A percentile compares a stretch with the other conserved stretches of the same genome.
These are phyloP conservation scores for Phascolomyces articulosus DNA, from an alignment of 371 early-diverging fungal species.

Conservation along the genomic window DNA sequence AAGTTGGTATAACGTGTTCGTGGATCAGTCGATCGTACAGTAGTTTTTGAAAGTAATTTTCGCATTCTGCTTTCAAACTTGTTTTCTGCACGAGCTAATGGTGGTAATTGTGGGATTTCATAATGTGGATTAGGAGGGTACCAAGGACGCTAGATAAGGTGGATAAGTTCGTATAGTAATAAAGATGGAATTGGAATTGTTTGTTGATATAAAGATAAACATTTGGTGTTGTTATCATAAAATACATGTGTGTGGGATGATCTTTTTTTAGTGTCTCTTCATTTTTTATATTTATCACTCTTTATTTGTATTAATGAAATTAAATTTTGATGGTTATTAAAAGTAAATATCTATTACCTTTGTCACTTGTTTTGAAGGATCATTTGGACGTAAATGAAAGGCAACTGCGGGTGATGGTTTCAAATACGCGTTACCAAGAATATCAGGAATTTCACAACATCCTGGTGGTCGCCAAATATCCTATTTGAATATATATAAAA, in stretches of 20 bases:
- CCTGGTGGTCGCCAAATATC: slow-evolving; percentile 37
- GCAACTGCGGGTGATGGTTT: slow-evolving; percentile 44
- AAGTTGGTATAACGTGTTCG: slow-evolving; percentile 40
- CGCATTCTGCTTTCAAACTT: slow-evolving; percentile 44
- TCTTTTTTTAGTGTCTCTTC: slow-evolving; percentile 5
- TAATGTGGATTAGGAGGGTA: slow-evolving; percentile 48
- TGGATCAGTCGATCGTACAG: slow-evolving; percentile 42
- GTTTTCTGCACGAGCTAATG: slow-evolving; percentile 31
- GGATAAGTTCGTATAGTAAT: too few species aligned
- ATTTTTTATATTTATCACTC: background rate
- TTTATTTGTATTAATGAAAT: slow-evolving; percentile 1
- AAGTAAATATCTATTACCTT: slow-evolving; percentile 38
- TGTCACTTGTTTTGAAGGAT: slow-evolving; percentile 43
- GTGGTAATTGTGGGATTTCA: slow-evolving; percentile 39
- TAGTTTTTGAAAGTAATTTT: slow-evolving; percentile 41
- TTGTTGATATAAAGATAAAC: too few species aligned
- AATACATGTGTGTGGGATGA: slow-evolving; percentile 7
- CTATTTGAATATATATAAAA: background rate
- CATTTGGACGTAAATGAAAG: slow-evolving; percentile 39
- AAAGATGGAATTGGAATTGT: too few species aligned
- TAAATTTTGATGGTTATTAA: too few species aligned
- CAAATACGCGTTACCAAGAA: slow-evolving; percentile 38
- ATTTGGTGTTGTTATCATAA: slow-evolving; percentile 4
- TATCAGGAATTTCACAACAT: slow-evolving; percentile 33
- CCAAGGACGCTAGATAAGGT: slow-evolving; percentile 50